Conservation (phyloP, 805 yeast genomes). For the Metschnikowia colocasiae region DNA sequence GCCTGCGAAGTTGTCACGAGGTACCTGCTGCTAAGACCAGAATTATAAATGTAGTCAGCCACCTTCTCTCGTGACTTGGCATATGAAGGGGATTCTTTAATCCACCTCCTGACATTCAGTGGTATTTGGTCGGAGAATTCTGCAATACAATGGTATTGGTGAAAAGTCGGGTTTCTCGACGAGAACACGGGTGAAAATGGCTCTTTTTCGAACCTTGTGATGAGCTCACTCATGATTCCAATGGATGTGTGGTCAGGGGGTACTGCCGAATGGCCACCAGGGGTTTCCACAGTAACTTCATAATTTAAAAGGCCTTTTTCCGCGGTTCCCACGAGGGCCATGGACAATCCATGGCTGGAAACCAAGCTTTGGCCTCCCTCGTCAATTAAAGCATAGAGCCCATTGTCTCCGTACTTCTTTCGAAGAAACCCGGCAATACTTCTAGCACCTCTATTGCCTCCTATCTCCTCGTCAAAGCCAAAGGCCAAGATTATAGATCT, state of each 20-base stretch:
- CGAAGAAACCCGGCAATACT: conserved; percentile 8
- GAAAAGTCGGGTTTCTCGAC: conserved; percentile 57
- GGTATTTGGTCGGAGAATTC: conserved; percentile 31
- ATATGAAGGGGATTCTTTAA: conserved; percentile 32
- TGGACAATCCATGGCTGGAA: conserved; percentile 7
- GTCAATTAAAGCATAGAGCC: conserved; percentile 16
- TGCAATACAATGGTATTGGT: conserved; percentile 57
- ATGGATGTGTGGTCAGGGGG: conserved; percentile 81
- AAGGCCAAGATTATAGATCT: conserved; percentile 12
- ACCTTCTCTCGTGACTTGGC: conserved; percentile 27
- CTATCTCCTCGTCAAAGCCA: conserved; percentile 18
- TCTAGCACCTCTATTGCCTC: conserved; percentile 14
- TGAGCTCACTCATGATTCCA: conserved; percentile 62
- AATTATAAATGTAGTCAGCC: conserved; percentile 16
- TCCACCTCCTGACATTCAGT: conserved; percentile 21
- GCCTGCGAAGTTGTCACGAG: conserved; percentile 35
- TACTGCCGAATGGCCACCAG: conserved; percentile 76
- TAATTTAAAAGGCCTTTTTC: conserved; percentile 16
- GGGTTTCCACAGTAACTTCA: conserved; percentile 43
- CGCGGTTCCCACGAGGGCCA: conserved; percentile 16
- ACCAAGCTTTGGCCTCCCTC: conserved; percentile 15
- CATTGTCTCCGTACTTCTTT: conserved; percentile 11
- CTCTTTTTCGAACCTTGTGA: conserved; percentile 45
- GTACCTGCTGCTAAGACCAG: conserved; percentile 23
- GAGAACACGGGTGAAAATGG: conserved; percentile 49